phyloP scores from a whole-genome alignment of 768 basidiomycete species.

The Pleurotus cornucopiae region DNA sequence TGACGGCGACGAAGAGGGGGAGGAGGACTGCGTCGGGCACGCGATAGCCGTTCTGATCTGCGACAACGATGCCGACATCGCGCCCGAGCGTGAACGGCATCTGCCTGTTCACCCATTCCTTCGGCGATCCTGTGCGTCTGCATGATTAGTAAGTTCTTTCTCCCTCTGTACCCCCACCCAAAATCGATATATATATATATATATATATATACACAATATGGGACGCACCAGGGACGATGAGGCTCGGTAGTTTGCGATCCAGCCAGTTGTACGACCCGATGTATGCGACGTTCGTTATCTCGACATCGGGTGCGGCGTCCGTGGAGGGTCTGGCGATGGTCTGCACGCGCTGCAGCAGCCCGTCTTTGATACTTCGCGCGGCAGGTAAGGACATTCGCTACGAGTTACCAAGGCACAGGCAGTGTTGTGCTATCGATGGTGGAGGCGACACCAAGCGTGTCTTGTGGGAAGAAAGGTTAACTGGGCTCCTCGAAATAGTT shows the following conservation, averaged over 20 bases:
- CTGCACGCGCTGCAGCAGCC: conserved; percentile 20
- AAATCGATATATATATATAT: too few species aligned
- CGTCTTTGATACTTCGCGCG: conserved; percentile 32
- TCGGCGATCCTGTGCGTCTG: conserved; percentile 46
- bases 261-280: conserved; percentile 56
- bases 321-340: conserved; percentile 20
- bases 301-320: conserved; percentile 19
- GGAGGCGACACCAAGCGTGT: too few species aligned
- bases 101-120: conserved; percentile 45
- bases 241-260: conserved; percentile 36
- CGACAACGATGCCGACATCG: conserved; percentile 45
- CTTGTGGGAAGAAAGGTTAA: too few species aligned
- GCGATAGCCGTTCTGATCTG: conserved; percentile 58
- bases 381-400: conserved; percentile 19
- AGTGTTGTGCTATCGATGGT: too few species aligned
- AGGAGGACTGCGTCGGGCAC: conserved; percentile 33
- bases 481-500: too few species aligned
- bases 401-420: too few species aligned
- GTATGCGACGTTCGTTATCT: conserved; percentile 31
- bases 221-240: conserved; percentile 39
- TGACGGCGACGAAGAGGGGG: conserved; percentile 59
- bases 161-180: too few species aligned
- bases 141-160: too few species aligned
- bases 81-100: conserved; percentile 50
- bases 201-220: too few species aligned